Conservation (phyloP, 352 stramenopile genomes). For the Pythium aristosporum region DNA sequence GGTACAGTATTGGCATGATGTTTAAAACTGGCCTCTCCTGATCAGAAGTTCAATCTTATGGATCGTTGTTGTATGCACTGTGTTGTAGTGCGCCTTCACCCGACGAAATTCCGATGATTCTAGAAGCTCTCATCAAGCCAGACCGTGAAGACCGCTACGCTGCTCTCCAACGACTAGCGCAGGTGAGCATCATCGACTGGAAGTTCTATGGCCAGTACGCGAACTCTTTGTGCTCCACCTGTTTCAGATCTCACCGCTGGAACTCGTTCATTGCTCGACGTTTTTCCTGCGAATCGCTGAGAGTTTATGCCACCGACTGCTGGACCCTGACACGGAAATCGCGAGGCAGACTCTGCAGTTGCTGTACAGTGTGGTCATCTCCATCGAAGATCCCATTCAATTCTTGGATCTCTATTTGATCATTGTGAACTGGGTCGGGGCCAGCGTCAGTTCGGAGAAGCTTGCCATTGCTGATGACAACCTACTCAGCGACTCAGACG, state of each 20-base stretch:
- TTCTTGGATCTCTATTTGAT: conserved; percentile 54
- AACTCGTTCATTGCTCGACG: conserved; percentile 49
- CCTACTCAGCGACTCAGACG: conserved; percentile 5
- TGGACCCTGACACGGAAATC: conserved; percentile 23
- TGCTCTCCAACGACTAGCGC: conserved; percentile 35
- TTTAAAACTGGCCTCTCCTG: neutral
- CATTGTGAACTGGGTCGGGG: conserved; percentile 46
- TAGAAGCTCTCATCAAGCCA: conserved; percentile 29
- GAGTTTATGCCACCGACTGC: conserved; percentile 35
- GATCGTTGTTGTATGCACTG: neutral
- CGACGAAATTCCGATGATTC: conserved; percentile 38
- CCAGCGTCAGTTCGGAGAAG: conserved; percentile 22
- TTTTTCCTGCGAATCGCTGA: conserved; percentile 36
- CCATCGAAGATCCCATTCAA: conserved; percentile 45
- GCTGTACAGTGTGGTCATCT: conserved; percentile 39
- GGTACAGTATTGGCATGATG: neutral
- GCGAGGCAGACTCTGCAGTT: conserved; percentile 29
- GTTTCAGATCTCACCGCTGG: conserved; percentile 44
- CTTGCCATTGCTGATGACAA: conserved; percentile 33
- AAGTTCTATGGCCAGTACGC: neutral
- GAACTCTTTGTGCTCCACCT: neutral
- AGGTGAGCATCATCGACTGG: conserved; percentile 22
- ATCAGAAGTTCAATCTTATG: neutral
- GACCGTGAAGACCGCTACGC: conserved; percentile 14
- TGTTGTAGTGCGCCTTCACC: conserved; percentile 33